phyloP scores from a whole-genome alignment of 768 basidiomycete species.

The Glaciozyma martinii region DNA sequence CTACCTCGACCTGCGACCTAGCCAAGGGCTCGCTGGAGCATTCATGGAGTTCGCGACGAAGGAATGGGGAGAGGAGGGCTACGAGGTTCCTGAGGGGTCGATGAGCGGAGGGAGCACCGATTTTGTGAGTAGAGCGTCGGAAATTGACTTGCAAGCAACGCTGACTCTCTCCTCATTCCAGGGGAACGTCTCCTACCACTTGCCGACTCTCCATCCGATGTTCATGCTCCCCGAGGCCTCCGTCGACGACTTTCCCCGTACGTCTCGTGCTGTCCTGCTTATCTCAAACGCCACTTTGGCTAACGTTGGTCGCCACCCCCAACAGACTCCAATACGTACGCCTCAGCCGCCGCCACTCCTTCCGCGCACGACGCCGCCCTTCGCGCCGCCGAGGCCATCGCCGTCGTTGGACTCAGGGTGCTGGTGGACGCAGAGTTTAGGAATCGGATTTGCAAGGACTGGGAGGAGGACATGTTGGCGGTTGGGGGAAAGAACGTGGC shows the following conservation, averaged over 20 bases:
- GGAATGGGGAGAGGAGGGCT: neutral
- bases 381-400: neutral
- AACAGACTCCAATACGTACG: neutral
- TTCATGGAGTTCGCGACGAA: neutral
- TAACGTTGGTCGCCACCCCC: too few relatives aligned
- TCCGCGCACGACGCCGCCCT: neutral
- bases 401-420: neutral
- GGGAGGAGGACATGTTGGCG: neutral
- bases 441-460: neutral
- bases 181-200: neutral
- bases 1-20: neutral
- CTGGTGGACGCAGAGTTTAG: neutral
- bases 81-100: neutral
- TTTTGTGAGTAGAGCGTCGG: neutral
- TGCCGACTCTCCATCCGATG: neutral
- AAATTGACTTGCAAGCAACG: neutral
- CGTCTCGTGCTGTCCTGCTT: neutral
- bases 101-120: neutral
- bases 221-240: neutral
- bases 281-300: too few relatives aligned
- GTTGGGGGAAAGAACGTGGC: neutral
- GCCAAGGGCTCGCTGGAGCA: neutral
- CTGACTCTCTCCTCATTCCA: neutral
- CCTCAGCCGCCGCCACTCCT: neutral
- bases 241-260: neutral